Base-by-base conservation (phyloP, 2,329 filamentous ascomycete species). In the Ceratocystis papillata region DNA sequence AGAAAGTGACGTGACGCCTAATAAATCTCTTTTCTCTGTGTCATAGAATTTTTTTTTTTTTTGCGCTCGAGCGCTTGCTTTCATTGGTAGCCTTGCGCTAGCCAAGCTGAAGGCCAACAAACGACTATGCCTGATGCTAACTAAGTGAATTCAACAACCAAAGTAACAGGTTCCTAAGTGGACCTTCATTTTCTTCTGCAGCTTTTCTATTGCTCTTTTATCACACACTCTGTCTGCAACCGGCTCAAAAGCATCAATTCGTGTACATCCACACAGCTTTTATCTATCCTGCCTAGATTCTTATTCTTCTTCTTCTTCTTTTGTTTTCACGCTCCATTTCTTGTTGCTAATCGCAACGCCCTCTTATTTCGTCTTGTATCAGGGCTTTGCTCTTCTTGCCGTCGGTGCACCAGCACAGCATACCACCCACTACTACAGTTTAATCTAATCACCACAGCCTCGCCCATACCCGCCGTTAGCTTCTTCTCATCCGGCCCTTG, bases 81-180 rank as follows among this genome's bases (percentile, higher is more conserved):
- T 37, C 12, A 59, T 6, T 59, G 25, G 55, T 33, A 59, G 55
- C 55, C 55, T 59, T 59, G 55, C 55, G 55, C 55, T 59, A 59
- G n/a, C 55, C n/a, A 33, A 57, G 25, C 53, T 33, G 28, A 57
- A 57, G 10, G n/a, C 53, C 10, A 30, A 12, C n/a, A 30, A 28
- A 12, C 12, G 8, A 41, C 37, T 41, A 37, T 37, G 37, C 37
- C 37, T 41, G 37, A 41, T 15, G 37, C 37, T 41, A 41, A 41
- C 37, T 5, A 41, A 15, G 3, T 15, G 37, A 41, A 15, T 15
- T 41, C 37, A 41, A 15, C 37, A 12, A 37, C 15, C 28, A 59
- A 33, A 8, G 28, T 28, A 59, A n/a, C 53, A 4, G 15, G 10
- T 30, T 17, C 7, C 53, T 15, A 30, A 57, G 55, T n/a, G 22